phyloP scores from a whole-genome alignment of 768 basidiomycete genomes.

The Phlebiopsis gigantea region DNA sequence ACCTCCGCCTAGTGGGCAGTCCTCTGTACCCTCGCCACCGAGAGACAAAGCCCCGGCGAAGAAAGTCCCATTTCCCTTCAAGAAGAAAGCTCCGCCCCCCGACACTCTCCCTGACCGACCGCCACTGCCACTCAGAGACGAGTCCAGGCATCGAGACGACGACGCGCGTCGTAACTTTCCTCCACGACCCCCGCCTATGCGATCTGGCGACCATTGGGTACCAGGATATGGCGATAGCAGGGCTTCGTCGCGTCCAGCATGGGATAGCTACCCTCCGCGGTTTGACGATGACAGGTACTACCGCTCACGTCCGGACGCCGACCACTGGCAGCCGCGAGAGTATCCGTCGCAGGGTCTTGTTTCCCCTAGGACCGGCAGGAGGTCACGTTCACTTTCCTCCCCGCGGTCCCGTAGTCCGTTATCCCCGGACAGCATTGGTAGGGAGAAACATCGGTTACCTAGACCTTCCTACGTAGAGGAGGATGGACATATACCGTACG shows the following conservation, averaged over 20 bases:
- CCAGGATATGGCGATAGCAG: neutral
- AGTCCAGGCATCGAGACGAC: slow-evolving; percentile 34
- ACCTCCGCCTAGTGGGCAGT: slow-evolving; percentile 14
- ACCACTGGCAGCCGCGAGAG: slow-evolving; percentile 4
- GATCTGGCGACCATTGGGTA: slow-evolving; percentile 11
- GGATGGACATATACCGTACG: slow-evolving; percentile 11
- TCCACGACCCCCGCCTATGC: slow-evolving; percentile 12
- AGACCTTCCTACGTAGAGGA: slow-evolving; percentile 15
- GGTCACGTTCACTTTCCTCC: slow-evolving; percentile 20
- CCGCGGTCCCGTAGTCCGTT: slow-evolving; percentile 22
- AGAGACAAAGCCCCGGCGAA: slow-evolving; percentile 23
- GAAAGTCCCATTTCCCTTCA: slow-evolving; percentile 75
- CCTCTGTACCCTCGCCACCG: slow-evolving; percentile 27
- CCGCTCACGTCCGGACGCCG: slow-evolving; percentile 15
- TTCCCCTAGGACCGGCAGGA: slow-evolving; percentile 1
- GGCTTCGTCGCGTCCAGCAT: slow-evolving; percentile 5
- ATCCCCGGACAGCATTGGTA: slow-evolving; percentile 15
- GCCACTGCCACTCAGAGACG: slow-evolving; percentile 32
- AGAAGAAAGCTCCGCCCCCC: slow-evolving; percentile 32
- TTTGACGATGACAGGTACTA: slow-evolving; percentile 25
- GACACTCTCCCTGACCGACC: slow-evolving; percentile 14
- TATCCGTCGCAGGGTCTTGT: neutral
- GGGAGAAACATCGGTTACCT: slow-evolving; percentile 27
- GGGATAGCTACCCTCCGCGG: slow-evolving; percentile 20
- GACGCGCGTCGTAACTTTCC: slow-evolving; percentile 26